Base-by-base conservation (phyloP, 2,329 filamentous ascomycete genomes). In the Phaeomoniella chlamydospora region DNA sequence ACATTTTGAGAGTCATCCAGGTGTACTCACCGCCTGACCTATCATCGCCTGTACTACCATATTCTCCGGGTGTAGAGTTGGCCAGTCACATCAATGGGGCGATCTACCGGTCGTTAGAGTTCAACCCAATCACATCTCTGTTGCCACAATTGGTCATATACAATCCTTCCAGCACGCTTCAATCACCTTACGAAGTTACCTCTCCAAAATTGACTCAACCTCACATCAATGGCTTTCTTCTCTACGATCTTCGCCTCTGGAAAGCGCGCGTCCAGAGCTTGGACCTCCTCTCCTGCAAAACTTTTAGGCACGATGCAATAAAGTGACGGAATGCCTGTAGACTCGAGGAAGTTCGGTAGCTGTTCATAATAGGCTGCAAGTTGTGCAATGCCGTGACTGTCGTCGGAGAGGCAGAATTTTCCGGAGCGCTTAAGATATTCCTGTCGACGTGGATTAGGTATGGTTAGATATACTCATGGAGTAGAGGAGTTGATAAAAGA, bases 351-450 rank as follows among this genome's bases (percentile, higher is more conserved):
- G 1, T 72, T 65, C 39, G 92, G 58, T 4, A 81, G 74, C 29
- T 71, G 72, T 32, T 55, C 52, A 60, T 90, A 96, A 53, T 93
- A 88, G 35, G 84, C 77, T n/a, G 77, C 85, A 4, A 98, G 70
- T 53, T 98, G 88, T 2, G 72, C 80, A 39, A 85, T 71, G 29
- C 83, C 83, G 61, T 98, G 90, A 55, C 86, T 94, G 58, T 98
- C 90, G 55, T 98, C 90, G 4, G 84, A 94, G 47, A 98, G 69
- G 36, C 85, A 92, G 57, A 96, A 93, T 41, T 72, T 73, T 15
- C 90, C 87, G 15, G 78, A 78, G 48, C 83, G 67, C 5, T 58
- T 59, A 37, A 86, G 51, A 64, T 85, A 93, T 53, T 74, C 73
- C 79, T 82, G 42, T 10, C 37, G n/a, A n/a, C n/a, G n/a, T n/a